Evolutionary conservation across 2,329 filamentous ascomycete species (phyloP).

Genomic region (Elsinoe australis): DNA sequence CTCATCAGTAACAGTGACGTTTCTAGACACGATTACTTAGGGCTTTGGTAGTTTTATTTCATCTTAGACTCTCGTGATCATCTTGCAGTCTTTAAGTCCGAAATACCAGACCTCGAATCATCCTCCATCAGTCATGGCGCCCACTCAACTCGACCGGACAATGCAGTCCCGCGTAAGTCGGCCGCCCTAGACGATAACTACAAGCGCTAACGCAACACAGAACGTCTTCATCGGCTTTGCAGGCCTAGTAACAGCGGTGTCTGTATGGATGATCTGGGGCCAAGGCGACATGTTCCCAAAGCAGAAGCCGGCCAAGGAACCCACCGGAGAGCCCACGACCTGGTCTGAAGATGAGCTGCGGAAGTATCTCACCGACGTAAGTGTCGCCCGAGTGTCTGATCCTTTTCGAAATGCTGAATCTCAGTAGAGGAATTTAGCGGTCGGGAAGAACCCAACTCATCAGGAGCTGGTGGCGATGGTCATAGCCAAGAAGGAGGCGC

Average conservation of each 20-base stretch:
- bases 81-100: neutral
- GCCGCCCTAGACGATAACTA: neutral
- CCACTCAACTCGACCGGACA: constrained; percentile 43
- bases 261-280: constrained; percentile 79
- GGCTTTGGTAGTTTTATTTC: neutral
- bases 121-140: constrained; percentile 30
- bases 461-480: constrained; percentile 61
- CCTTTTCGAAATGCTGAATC: neutral
- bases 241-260: constrained; percentile 71
- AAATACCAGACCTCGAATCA: neutral
- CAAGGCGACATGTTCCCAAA: constrained; percentile 68
- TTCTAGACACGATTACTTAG: constrained; percentile 1
- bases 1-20: too few relatives aligned
- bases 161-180: constrained; percentile 35
- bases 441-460: constrained; percentile 35
- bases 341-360: constrained; percentile 78
- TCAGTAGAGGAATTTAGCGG: constrained; percentile 35
- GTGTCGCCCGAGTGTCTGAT: constrained; percentile 28
- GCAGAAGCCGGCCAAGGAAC: constrained; percentile 29
- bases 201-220: constrained; percentile 20
- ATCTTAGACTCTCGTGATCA: neutral
- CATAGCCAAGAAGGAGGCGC: constrained; percentile 38
- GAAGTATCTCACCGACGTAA: constrained; percentile 72
- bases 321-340: constrained; percentile 48
- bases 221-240: constrained; percentile 58